These are phyloP conservation scores for Aegilops bicornis DNA, from an alignment of 176 grass and related monocot genomes.

Conservation along the genomic window DNA sequence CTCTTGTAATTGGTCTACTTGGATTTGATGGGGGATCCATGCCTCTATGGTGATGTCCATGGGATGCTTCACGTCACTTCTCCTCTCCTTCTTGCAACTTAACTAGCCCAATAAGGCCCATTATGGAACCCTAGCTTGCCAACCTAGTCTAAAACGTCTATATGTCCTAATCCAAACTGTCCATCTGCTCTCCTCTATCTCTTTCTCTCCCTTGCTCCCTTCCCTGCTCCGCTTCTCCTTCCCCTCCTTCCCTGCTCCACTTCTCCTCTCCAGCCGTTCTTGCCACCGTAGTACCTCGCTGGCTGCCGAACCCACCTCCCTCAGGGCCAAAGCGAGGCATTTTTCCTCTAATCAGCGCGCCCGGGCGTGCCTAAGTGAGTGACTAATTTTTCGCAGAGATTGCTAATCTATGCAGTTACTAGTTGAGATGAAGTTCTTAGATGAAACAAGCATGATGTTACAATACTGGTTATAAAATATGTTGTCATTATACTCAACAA, in stretches of 20 bases:
- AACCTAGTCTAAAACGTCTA: background rate
- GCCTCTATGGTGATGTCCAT: background rate
- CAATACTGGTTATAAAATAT: background rate
- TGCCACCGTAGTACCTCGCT: background rate
- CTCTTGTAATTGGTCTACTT: background rate
- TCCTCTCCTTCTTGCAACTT: background rate
- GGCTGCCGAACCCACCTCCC: no score
- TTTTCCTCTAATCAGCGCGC: no score
- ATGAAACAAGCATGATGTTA: background rate
- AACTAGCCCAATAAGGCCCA: background rate
- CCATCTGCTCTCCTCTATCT: background rate
- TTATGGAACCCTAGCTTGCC: background rate
- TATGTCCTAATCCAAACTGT: background rate
- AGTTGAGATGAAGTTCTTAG: background rate
- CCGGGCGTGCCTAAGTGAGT: background rate
- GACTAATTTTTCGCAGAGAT: background rate
- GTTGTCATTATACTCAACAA: slow-evolving; percentile 18
- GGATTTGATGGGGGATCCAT: background rate
- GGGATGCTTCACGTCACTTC: background rate
- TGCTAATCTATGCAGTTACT: background rate
- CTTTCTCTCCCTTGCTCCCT: background rate
- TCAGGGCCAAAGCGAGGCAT: no score
- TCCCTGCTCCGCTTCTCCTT: background rate
- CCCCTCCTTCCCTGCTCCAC: no score
- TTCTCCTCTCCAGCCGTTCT: background rate